Conservation (phyloP, 1,139 yeast species). For the Saccharomyces pastorianus region DNA sequence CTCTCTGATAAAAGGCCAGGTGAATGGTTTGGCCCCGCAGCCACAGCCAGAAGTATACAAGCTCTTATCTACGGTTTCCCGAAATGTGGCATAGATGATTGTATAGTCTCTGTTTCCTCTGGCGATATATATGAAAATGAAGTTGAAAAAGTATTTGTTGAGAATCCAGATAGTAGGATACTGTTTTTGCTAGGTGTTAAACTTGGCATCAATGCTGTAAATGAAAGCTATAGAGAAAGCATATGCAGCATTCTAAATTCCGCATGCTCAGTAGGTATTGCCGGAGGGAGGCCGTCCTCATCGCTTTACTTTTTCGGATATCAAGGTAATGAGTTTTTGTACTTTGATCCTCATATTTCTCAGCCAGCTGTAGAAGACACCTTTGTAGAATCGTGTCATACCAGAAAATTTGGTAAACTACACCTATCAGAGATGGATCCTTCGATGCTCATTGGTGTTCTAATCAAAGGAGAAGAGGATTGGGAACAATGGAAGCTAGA, state of each 20-base stretch:
- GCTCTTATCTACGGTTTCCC: conserved; percentile 40
- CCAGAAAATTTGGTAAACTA: conserved; percentile 50
- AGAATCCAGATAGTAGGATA: conserved; percentile 34
- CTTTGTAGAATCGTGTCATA: conserved; percentile 45
- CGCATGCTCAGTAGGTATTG: conserved; percentile 76
- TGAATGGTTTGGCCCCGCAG: conserved; percentile 98
- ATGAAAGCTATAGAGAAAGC: conserved; percentile 65
- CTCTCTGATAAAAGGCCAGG: conserved; percentile 75
- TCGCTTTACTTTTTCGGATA: conserved; percentile 87
- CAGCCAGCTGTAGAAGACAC: conserved; percentile 38
- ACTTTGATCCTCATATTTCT: conserved; percentile 89
- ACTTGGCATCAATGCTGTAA: conserved; percentile 71
- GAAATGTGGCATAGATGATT: conserved; percentile 40
- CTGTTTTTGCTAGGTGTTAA: conserved; percentile 71
- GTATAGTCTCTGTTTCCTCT: conserved; percentile 53
- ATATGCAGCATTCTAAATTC: conserved; percentile 48
- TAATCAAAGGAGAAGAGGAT: conserved; percentile 46
- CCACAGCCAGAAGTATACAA: conserved; percentile 65
- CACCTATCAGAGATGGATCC: conserved; percentile 74
- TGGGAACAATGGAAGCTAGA: conserved; percentile 47
- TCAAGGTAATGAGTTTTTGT: conserved; percentile 60
- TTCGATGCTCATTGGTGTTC: conserved; percentile 85
- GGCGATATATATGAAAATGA: conserved; percentile 71
- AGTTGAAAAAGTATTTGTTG: conserved; percentile 25
- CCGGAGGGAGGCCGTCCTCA: conserved; percentile 94